Percentiles rank a stretch among this genome's conserved stretches.
Conservation (phyloP, 768 basidiomycete genomes). For the Mycena maculata region DNA sequence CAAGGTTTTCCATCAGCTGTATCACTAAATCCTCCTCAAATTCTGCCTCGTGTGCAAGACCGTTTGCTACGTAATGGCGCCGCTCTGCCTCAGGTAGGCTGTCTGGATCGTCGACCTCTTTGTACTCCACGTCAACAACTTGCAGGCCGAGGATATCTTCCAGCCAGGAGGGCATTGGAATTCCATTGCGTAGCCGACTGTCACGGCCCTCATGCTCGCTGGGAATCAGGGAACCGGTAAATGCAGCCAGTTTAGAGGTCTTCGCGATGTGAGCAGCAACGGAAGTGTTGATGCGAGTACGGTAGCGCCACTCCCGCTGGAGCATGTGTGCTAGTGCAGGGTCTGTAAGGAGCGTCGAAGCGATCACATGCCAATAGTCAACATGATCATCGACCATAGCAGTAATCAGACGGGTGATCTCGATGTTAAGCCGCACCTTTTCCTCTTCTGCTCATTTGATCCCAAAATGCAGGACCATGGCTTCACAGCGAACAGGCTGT, state of each 20-base stretch:
- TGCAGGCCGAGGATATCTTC: not conserved
- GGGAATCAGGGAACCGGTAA: not conserved
- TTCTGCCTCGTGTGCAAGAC: not conserved
- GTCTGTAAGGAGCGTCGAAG: no score
- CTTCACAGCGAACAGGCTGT: no score
- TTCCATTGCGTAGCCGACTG: no score
- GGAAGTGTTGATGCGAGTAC: not conserved
- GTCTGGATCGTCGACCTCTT: not conserved
- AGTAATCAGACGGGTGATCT: constrained; percentile 43
- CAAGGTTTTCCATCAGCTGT: constrained; percentile 1
- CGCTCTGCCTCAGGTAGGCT: no score
- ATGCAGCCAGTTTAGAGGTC: not conserved
- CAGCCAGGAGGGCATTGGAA: not conserved
- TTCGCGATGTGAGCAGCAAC: not conserved
- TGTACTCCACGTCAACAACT: not conserved
- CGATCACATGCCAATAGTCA: not conserved
- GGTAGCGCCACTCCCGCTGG: not conserved
- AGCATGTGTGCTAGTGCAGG: not conserved
- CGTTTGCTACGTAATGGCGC: no score
- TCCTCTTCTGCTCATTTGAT: constrained; percentile 46
- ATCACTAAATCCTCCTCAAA: not conserved
- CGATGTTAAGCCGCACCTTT: constrained; percentile 44
- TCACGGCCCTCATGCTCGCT: not conserved
- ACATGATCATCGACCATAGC: constrained; percentile 40
- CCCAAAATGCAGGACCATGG: no score